A percentile compares a stretch with the other conserved stretches of the same genome.
Conservation (phyloP, 2,329 filamentous ascomycete species). For the Biscogniauxia marginata region DNA sequence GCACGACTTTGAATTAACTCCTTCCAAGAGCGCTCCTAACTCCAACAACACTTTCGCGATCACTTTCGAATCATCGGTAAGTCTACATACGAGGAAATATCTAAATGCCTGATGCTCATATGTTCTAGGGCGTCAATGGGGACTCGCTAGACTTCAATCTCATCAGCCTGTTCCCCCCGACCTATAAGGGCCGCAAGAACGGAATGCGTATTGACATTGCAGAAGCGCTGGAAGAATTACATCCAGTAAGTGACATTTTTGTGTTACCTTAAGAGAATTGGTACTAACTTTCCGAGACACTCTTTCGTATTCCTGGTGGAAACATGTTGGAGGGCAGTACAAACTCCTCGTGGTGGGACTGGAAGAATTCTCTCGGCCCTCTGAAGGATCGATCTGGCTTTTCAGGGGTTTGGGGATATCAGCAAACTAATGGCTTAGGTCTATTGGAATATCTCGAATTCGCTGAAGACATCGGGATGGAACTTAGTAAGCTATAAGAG, state of each 20-base stretch:
- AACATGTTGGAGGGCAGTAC: conserved; percentile 57
- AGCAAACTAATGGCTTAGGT: conserved; percentile 62
- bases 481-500: conserved; percentile 39
- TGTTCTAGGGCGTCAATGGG: conserved; percentile 33
- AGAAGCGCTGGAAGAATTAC: conserved; percentile 49
- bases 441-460: conserved; percentile 61
- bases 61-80: conserved; percentile 46
- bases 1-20: conserved; percentile 46
- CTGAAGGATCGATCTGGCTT: conserved; percentile 55
- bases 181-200: conserved; percentile 57
- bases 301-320: conserved; percentile 65
- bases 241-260: conserved; percentile 39
- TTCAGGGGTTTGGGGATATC: conserved; percentile 57
- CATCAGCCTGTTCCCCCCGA: conserved; percentile 60
- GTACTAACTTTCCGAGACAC: conserved; percentile 34
- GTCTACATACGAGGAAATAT: background rate
- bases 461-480: conserved; percentile 59
- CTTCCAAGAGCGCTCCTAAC: conserved; percentile 46
- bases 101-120: conserved; percentile 1
- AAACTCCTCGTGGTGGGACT: conserved; percentile 47
- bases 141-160: conserved; percentile 55
- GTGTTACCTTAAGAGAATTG: background rate
- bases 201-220: conserved; percentile 57
- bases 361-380: conserved; percentile 54
- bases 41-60: conserved; percentile 57